phyloP scores from a whole-genome alignment of 805 yeast genomes.

The Candida cerambycidarum region DNA sequence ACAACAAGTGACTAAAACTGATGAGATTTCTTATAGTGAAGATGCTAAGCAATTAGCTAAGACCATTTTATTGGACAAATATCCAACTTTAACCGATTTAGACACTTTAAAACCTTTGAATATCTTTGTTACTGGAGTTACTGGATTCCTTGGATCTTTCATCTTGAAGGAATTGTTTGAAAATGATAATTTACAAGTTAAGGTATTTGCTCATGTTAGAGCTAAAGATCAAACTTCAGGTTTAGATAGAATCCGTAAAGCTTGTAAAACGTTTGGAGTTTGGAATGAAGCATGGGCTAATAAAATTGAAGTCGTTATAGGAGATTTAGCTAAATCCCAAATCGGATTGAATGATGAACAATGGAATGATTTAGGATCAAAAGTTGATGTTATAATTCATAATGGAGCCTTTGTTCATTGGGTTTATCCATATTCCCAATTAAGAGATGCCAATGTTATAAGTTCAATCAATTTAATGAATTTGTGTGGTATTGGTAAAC shows the following conservation, averaged over 20 bases:
- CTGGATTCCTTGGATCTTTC: slow-evolving; percentile 95
- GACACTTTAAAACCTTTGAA: slow-evolving; percentile 41
- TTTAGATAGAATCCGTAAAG: slow-evolving; percentile 66
- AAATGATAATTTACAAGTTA: slow-evolving; percentile 51
- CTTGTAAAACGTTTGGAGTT: slow-evolving; percentile 80
- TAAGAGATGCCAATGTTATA: slow-evolving; percentile 91
- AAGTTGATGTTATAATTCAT: slow-evolving; percentile 82
- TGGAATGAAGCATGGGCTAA: slow-evolving; percentile 64
- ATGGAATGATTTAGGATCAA: slow-evolving; percentile 59
- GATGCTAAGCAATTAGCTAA: slow-evolving; percentile 65
- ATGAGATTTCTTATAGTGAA: slow-evolving; percentile 52
- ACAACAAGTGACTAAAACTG: slow-evolving; percentile 18
- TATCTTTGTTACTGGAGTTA: slow-evolving; percentile 90
- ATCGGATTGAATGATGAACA: slow-evolving; percentile 62
- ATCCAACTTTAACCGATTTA: slow-evolving; percentile 41
- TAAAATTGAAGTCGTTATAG: slow-evolving; percentile 71
- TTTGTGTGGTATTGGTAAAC: slow-evolving; percentile 73
- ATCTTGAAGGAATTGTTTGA: slow-evolving; percentile 72
- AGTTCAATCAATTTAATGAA: slow-evolving; percentile 83
- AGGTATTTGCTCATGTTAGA: slow-evolving; percentile 86
- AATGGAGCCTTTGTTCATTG: slow-evolving; percentile 98
- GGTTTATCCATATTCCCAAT: slow-evolving; percentile 91
- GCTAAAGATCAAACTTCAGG: slow-evolving; percentile 72
- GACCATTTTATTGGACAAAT: slow-evolving; percentile 42
- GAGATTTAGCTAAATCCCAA: slow-evolving; percentile 70